A percentile compares a stretch with the other conserved stretches of the same genome.
phyloP scores from a whole-genome alignment of 2,329 filamentous ascomycete species.

The Claviceps sorghi region DNA sequence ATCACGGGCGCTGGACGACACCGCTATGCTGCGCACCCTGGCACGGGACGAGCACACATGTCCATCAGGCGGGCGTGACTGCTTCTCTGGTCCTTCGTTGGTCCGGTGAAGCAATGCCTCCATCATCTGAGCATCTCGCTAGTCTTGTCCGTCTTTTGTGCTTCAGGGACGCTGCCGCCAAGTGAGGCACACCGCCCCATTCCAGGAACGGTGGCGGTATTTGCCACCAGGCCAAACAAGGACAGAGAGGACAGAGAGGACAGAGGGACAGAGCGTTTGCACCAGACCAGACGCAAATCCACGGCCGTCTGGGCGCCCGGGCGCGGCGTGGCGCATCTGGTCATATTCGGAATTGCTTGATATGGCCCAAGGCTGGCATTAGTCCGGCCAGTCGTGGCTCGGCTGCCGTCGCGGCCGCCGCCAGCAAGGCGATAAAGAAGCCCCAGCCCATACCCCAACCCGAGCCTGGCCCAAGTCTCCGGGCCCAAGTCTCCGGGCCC shows the following conservation, averaged over 20 bases:
- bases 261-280: neutral
- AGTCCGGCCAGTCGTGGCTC: neutral
- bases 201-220: neutral
- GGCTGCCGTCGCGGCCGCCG: neutral
- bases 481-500: too few relatives aligned
- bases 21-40: neutral
- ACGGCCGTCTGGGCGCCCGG: neutral
- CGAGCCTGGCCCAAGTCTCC: too few relatives aligned
- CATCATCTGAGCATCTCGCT: neutral
- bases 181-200: neutral
- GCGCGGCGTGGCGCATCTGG: neutral
- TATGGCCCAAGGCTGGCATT: neutral
- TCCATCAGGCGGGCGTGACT: too few relatives aligned
- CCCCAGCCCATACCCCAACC: neutral
- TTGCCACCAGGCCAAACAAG: neutral
- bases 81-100: neutral
- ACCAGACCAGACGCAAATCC: neutral
- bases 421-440: neutral
- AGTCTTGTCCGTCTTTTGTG: neutral
- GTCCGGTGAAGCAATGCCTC: neutral
- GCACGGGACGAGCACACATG: neutral
- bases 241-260: too few relatives aligned
- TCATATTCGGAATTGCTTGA: neutral
- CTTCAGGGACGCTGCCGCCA: neutral
- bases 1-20: neutral